phyloP scores from a whole-genome alignment of 768 basidiomycete genomes.

The Amanita rubescens region DNA sequence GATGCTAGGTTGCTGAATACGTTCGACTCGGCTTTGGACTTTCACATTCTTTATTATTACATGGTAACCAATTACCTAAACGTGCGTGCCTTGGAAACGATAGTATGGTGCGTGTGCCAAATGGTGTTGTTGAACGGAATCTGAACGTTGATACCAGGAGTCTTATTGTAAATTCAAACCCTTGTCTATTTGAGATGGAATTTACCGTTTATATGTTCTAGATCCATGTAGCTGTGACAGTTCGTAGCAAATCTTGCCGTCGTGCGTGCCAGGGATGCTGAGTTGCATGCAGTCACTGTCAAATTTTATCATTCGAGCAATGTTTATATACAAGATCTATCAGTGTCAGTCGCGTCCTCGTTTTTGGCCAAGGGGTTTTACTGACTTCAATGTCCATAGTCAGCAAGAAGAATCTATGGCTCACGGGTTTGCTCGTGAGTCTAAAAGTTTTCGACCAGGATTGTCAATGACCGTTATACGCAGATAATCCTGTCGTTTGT shows the following conservation, averaged over 20 bases:
- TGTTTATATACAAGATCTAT: conserved; percentile 47
- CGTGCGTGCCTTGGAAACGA: conserved; percentile 32
- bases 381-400: conserved; percentile 19
- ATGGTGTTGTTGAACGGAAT: neutral
- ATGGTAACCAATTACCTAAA: conserved; percentile 48
- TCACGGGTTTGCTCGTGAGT: conserved; percentile 44
- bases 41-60: conserved; percentile 52
- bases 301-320: conserved; percentile 42
- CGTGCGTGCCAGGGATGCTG: neutral
- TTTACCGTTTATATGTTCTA: conserved; percentile 15
- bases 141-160: neutral
- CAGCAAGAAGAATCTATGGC: conserved; percentile 35
- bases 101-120: conserved; percentile 37
- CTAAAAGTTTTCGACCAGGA: neutral
- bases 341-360: conserved; percentile 29
- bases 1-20: conserved; percentile 42
- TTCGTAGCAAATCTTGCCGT: conserved; percentile 19
- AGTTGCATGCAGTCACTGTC: conserved; percentile 31
- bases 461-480: neutral
- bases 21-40: conserved; percentile 43
- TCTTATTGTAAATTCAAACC: neutral
- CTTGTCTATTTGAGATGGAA: neutral
- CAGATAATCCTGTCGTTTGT: conserved; percentile 31
- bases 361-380: neutral
- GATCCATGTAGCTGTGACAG: conserved; percentile 49